Base-by-base conservation (phyloP, 495 filamentous ascomycete genomes). In the Neurospora tetraspora region DNA sequence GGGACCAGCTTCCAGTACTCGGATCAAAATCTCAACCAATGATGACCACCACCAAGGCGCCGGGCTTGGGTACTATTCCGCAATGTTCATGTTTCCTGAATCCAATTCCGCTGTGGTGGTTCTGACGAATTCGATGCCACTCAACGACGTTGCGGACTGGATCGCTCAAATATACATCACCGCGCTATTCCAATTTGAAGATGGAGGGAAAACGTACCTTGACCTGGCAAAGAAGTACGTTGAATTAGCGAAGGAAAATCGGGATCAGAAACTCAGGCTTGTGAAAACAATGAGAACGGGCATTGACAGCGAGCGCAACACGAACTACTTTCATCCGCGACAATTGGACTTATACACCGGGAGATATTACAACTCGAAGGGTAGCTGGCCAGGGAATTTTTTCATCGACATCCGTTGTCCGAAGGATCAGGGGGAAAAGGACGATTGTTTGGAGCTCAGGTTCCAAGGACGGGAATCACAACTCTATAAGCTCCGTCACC, bases 101-200 rank as follows among this genome's bases (percentile, higher is more conserved):
- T 77, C 77, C 5, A 38, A 77, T 12, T 74, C 72, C 3, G 74
- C 75, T 7, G 73, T 81, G 20, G 74, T 80, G 9, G 71, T 82
- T 16, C 68, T 81, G 7, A 76, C 71, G 9, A 81, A 82, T 70
- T 69, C 74, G 4, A 16, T 77, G 20, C 18, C 75, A 10, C 71
- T 78, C 18, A 76, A 73, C 38, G 80, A 82, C 47, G 69, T 68
- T 2, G 42, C 78, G 27, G 80, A 81, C 73, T 82, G 76, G 76
- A 73, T 81, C 20, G 45, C 69, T 23, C 78, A 78, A 39, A 37
- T 77, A 9, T n/a, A 77, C 20, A 71, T 80, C 27, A 65, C 77
- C 42, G 68, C 72, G 1, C 59, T 81, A 2, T 73, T 81, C 7
- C 71, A 72, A 36, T 43, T 71, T 27, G 38, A 34, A 9, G 65